Percentiles rank a stretch among this genome's conserved stretches.
These are phyloP conservation scores for Handroanthus guayacan DNA, from an alignment of 257 asterid species.

Conservation along the genomic window DNA sequence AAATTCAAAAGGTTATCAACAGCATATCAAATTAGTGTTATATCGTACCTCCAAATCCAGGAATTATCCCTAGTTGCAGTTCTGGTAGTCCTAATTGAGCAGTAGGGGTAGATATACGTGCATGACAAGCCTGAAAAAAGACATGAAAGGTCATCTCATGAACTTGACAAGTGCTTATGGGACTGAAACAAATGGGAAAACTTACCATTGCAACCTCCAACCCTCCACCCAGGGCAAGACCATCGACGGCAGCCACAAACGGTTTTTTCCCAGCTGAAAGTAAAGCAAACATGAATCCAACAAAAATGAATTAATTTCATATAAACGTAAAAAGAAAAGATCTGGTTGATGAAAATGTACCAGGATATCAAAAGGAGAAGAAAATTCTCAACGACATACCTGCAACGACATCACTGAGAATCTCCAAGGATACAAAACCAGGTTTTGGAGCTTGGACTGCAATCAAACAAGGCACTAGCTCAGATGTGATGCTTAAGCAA, in stretches of 20 bases:
- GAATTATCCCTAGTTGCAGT: slow-evolving; percentile 94
- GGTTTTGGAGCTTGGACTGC: slow-evolving; percentile 83
- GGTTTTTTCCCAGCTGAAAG: slow-evolving; percentile 84
- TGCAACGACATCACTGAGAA: slow-evolving; percentile 79
- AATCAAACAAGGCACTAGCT: slow-evolving; percentile 41
- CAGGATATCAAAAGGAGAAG: slow-evolving; percentile 1
- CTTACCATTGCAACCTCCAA: slow-evolving; percentile 95
- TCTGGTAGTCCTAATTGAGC: slow-evolving; percentile 97
- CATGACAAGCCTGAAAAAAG: slow-evolving; percentile 89
- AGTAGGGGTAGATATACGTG: slow-evolving; percentile 83
- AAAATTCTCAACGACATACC: slow-evolving; percentile 49
- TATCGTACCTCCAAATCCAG: slow-evolving; percentile 94
- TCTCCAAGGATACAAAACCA: slow-evolving; percentile 86
- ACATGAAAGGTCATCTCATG: slow-evolving; percentile 30
- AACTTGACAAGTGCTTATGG: slow-evolving; percentile 14
- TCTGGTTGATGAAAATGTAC: not conserved
- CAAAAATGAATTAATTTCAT: not conserved
- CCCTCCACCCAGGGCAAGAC: slow-evolving; percentile 99
- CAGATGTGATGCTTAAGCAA: slow-evolving; percentile 38
- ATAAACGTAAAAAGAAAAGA: not conserved
- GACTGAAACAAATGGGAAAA: slow-evolving; percentile 30
- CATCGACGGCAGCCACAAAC: slow-evolving; percentile 97
- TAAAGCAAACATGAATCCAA: slow-evolving; percentile 20
- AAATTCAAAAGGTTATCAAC: not conserved
- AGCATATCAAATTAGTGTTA: not conserved